Evolutionary conservation across 805 yeast species (phyloP), one percentile per base, ranked within the genome.

Genomic region (Wickerhamiella sorbophila): DNA sequence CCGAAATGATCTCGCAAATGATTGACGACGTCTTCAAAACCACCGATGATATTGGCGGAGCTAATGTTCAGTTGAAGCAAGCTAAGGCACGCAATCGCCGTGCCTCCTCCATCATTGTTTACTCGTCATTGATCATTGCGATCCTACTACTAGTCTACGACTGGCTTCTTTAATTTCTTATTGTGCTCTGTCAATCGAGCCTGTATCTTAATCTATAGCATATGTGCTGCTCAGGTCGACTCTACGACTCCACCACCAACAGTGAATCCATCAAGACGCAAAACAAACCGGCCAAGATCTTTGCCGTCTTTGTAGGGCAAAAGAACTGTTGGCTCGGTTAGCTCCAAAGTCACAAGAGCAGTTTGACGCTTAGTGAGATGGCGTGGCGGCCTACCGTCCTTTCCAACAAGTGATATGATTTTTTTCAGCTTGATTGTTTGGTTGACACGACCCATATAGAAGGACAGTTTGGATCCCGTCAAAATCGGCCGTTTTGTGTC

Each of bases 381-480:
- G 42, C 74, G 67, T 44, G 76, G 74, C 20, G 45, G 41, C 12
- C 31, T 21, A 24, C 31, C 27, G 2, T 21, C 32, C 36, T 54
- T 57, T 43, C 58, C 63, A 33, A 62, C 50, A 43, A 57, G 35
- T 46, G 63, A 50, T 44, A 59, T 47, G 50, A 76, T 67, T 45
- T 70, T 70, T 34, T 66, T 53, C 17, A 86, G 62, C 48, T 77
- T 71, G 4, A 85, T 85, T 1, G 91, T 83, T 33, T 74, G 72
- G 34, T 78, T 75, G 20, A 75, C 69, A 44, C 83, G 77, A 47
- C 87, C 86, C 46, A 87, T 70, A 60, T 86, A 85, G 40, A 84
- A 58, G 33, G 84, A 72, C 48, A 85, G 69, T 33, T 87, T 79
- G 0, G 93, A 70, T 5, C 96, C 95, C 12, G 79, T 76, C 33